Base-by-base conservation (phyloP, 345 rosid genomes). In the Gossypium herbaceum region DNA sequence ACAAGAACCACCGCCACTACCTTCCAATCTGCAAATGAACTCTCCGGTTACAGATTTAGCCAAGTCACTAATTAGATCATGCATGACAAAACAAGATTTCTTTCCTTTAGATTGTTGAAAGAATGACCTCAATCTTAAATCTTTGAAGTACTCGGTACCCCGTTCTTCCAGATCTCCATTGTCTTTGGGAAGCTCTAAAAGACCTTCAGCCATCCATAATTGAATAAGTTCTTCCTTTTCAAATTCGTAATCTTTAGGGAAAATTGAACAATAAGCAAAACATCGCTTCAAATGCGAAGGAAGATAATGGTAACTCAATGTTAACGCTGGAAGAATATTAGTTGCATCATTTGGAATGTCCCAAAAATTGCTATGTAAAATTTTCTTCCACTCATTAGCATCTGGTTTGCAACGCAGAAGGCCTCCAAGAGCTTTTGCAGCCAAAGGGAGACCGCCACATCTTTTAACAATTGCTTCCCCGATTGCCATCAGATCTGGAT, bases 401-500 rank as follows among this genome's bases (percentile, higher is more conserved):
- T 44, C 56, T 0, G 5, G 4, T 51, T 70, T 71, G 17, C 72
- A 25, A 3, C 73, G 76, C 22, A 76, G 5, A 0, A 79, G 17
- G 2, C 75, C 65, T 2, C 77, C 82, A 45, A 79, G 47, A 0
- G 64, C 12, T 54, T 44, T 77, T 12, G 54, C 79, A 0, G 81
- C 85, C 43, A 79, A 19, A 12, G 85, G 82, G 11, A 79, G 71
- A 2, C 82, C 82, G 22, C 68, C 64, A 43, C 81, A 81, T 62
- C 29, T 9, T n/a, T 64, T 64, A 12, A 72, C 81, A 22, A 80
- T 75, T 52, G 75, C 75, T 11, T 41, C n/a, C 22, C 75, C 77
- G 47, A 79, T 60, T 0, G 2, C 58, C 69, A 52, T 20, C 16
- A 84, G 44, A 47, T 50, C 20, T 0, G 80, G 79, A 64, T 15